These are phyloP conservation scores for Paramecium biaurelia DNA, from an alignment of 73 alveolate genomes.

Conservation along the genomic window DNA sequence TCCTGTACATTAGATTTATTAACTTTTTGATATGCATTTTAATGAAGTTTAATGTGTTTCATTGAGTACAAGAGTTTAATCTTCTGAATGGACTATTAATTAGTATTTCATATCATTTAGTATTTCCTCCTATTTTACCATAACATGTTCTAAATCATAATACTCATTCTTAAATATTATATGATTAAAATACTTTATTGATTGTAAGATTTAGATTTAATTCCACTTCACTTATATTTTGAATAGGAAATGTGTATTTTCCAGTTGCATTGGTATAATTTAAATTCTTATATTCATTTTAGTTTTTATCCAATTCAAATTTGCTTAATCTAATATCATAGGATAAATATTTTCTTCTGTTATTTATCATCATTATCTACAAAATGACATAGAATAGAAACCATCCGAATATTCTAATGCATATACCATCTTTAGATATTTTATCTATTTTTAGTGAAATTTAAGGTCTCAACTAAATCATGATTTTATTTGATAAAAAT, in stretches of 20 bases:
- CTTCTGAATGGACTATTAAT: not conserved
- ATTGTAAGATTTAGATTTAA: not conserved
- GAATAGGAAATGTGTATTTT: too few species aligned
- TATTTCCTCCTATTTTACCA: not conserved
- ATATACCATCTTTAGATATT: not conserved
- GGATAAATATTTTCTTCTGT: not conserved
- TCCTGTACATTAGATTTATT: not conserved
- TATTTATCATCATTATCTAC: not conserved
- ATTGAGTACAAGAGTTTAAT: not conserved
- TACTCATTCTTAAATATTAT: not conserved
- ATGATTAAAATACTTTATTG: not conserved
- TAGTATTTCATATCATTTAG: not conserved
- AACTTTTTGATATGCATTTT: not conserved
- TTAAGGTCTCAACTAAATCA: conserved; percentile 7
- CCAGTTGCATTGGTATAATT: not conserved
- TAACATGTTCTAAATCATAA: not conserved
- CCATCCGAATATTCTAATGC: not conserved
- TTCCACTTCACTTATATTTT: not conserved
- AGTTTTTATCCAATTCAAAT: not conserved
- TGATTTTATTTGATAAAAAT: not conserved
- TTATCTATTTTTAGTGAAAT: not conserved
- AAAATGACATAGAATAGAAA: not conserved
- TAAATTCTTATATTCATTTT: too few species aligned
- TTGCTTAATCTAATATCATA: not conserved
- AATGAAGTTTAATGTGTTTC: not conserved